A percentile compares a stretch with the other conserved stretches of the same genome.
phyloP scores from a whole-genome alignment of 2,329 filamentous ascomycete genomes.

The Fusarium gaditjirri region DNA sequence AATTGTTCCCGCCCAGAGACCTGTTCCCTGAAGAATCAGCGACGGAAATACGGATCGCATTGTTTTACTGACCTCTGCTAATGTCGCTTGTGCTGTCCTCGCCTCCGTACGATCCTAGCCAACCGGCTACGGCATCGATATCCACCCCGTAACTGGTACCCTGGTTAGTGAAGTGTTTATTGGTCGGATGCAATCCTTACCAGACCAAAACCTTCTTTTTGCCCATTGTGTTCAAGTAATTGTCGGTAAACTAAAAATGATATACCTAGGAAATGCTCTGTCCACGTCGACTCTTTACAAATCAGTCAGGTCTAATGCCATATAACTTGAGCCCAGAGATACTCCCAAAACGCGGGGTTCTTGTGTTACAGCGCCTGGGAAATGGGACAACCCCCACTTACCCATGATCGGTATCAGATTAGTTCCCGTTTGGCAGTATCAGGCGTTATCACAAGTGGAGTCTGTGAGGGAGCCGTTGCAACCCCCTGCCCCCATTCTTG shows the following conservation, averaged over 20 bases:
- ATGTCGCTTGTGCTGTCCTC: constrained; percentile 81
- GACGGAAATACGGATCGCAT: rapidly evolving
- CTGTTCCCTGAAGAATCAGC: neutral
- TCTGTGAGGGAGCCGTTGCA: neutral
- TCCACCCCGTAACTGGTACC: constrained; percentile 72
- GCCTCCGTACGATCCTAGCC: constrained; percentile 80
- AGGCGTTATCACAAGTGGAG: constrained; percentile 1
- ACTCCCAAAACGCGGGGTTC: neutral
- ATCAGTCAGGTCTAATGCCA: neutral
- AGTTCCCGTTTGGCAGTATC: neutral
- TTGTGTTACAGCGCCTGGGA: neutral
- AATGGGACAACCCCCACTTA: neutral
- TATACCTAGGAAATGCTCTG: neutral
- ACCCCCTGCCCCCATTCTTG: neutral
- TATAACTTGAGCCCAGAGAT: neutral
- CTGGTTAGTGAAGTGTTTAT: constrained; percentile 28
- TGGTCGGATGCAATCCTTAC: neutral
- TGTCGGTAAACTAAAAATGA: neutral
- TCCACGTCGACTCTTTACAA: neutral
- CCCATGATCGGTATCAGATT: neutral
- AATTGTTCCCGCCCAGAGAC: constrained; percentile 65
- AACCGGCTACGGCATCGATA: constrained; percentile 80
- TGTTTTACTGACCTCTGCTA: constrained; percentile 63
- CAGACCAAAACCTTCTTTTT: constrained; percentile 6
- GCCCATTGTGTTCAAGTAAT: neutral